Base-by-base conservation (phyloP, 2,329 filamentous ascomycete genomes). In the Fusarium oligoseptatum region DNA sequence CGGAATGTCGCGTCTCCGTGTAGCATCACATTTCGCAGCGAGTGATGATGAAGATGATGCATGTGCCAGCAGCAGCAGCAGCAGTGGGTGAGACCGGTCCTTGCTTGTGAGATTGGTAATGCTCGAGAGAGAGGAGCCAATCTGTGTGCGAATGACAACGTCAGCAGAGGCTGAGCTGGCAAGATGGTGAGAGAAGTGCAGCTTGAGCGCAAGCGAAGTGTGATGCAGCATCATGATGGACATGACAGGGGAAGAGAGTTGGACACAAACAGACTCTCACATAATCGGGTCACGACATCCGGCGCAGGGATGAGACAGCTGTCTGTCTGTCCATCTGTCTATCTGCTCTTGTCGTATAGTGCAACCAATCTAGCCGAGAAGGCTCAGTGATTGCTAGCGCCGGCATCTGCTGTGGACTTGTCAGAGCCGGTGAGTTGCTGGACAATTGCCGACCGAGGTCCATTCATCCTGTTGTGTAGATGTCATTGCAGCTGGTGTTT, bases 91-190 rank as follows among this genome's bases (percentile, higher is more conserved):
- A 50, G 45, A 29, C 24, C 6, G n/a, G 39, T 20, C 24, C n/a
- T 14, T n/a, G 34, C n/a, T 14, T n/a, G 34, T 32, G 48, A 64
- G n/a, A 32, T 56, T 10, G 61, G 32, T 57, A 39, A 66, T 50
- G 64, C 61, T 37, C 34, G 27, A 36, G 41, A 56, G 32, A 36
- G 41, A 56, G 34, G 39, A 52, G 50, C 66, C 37, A 58, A 41
- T 29, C 37, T 64, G 32, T 34, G 32, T 34, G 50, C 29, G 24
- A 58, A 43, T 61, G 32, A 61, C 66, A 65, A 72, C 61, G 70
- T 70, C 55, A 72, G 70, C 75, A 48, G 62, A 43, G 75, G 71
- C 73, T 77, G 70, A 76, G 75, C 55, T 60, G 55, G 29, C 52
- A 65, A 65, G 65, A n/a, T 29, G 52, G 29, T 60, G 58, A 68